A percentile compares a stretch with the other conserved stretches of the same genome.
Conservation (phyloP, 208 protist genomes). For the Trypanosomatidae sp. region DNA sequence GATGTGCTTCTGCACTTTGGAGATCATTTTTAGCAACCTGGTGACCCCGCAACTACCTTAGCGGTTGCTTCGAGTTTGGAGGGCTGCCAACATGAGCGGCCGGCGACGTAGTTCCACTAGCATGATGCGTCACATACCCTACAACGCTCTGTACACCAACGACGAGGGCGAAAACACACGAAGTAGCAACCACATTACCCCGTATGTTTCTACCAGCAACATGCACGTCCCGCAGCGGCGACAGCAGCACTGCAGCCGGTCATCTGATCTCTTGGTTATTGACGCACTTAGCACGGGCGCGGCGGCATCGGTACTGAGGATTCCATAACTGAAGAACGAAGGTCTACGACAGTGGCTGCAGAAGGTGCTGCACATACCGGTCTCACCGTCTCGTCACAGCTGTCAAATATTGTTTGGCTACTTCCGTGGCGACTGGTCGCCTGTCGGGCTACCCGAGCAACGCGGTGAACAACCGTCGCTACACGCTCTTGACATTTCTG, state of each 20-base stretch:
- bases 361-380: conserved; percentile 34
- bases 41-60: not conserved
- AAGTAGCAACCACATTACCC: not conserved
- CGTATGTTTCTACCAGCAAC: not conserved
- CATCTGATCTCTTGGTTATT: not conserved
- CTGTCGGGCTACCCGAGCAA: conserved; percentile 54
- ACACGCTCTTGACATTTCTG: conserved; percentile 79
- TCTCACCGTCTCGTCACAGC: conserved; percentile 27
- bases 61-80: not conserved
- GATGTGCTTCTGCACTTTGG: not conserved
- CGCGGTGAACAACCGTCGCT: conserved; percentile 83
- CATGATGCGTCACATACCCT: conserved; percentile 19
- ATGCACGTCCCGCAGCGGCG: not conserved
- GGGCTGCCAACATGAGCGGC: conserved; percentile 4
- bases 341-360: conserved; percentile 17
- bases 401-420: conserved; percentile 61
- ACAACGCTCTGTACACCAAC: conserved; percentile 4
- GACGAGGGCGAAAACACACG: not conserved
- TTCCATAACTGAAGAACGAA: conserved; percentile 22
- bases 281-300: not conserved
- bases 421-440: conserved; percentile 36
- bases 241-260: not conserved
- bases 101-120: conserved; percentile 6
- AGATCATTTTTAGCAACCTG: not conserved
- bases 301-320: conserved; percentile 7